Percentiles rank a stretch among this genome's conserved stretches.
These are phyloP conservation scores for Melastoma candidum DNA, from an alignment of 441 rosid genomes.

Conservation along the genomic window DNA sequence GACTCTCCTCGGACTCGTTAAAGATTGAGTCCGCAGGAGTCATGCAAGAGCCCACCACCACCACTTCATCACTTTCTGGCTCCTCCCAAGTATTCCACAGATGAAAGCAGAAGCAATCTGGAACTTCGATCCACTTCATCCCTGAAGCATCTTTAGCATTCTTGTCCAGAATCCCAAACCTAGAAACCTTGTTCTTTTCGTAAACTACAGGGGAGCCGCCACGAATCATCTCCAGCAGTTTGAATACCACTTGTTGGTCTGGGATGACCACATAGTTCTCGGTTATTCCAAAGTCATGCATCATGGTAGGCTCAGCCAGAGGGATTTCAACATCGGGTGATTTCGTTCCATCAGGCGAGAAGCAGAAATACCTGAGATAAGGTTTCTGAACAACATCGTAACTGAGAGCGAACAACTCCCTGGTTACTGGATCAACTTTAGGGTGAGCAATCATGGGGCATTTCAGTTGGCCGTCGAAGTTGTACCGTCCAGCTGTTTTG, in stretches of 20 bases:
- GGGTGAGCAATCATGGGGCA: conserved; percentile 19
- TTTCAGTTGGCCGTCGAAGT: conserved; percentile 11
- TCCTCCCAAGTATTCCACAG: conserved; percentile 22
- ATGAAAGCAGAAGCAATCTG: conserved; percentile 20
- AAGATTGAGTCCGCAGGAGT: conserved; percentile 18
- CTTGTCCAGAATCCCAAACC: conserved; percentile 15
- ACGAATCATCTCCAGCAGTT: conserved; percentile 13
- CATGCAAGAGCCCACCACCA: conserved; percentile 18
- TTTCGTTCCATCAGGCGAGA: conserved; percentile 13
- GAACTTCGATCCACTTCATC: conserved; percentile 15
- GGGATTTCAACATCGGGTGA: conserved; percentile 16
- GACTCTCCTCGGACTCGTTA: conserved; percentile 13
- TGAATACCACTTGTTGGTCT: conserved; percentile 20
- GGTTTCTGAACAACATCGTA: conserved; percentile 17
- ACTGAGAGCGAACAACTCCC: conserved; percentile 15
- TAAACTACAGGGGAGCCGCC: conserved; percentile 17
- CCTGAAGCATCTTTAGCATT: conserved; percentile 8
- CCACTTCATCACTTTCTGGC: conserved; percentile 13
- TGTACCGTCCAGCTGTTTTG: conserved; percentile 11
- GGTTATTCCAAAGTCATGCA: conserved; percentile 18
- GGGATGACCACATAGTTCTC: conserved; percentile 15
- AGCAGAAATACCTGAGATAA: conserved; percentile 15
- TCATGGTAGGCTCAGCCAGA: conserved; percentile 15
- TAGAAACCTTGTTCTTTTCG: conserved; percentile 14
- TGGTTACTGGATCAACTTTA: conserved; percentile 14